Evolutionary conservation across 306 rosid genomes (phyloP).

Genomic region (Quercus ilex): DNA sequence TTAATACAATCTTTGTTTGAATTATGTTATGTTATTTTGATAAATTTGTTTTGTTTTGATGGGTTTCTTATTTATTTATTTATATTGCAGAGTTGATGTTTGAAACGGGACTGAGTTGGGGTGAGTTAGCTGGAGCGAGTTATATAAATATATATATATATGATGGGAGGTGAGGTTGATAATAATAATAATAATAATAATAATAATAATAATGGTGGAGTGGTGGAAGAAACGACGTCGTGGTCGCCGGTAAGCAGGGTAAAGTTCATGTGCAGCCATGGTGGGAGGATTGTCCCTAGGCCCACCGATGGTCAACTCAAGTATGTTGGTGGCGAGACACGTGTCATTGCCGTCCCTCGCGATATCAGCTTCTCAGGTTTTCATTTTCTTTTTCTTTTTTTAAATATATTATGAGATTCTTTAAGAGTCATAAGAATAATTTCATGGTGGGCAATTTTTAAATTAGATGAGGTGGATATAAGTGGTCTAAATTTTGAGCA

Average conservation of each 20-base stretch:
- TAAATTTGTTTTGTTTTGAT: no score
- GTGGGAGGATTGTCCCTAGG: conserved; percentile 77
- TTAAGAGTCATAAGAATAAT: no score
- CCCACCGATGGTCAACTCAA: conserved; percentile 66
- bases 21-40: not conserved
- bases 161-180: conserved; percentile 30
- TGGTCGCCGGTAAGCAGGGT: conserved; percentile 49
- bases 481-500: no score
- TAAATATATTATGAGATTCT: no score
- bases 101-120: no score
- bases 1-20: not conserved
- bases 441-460: no score
- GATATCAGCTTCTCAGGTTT: conserved; percentile 57
- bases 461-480: no score
- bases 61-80: not conserved
- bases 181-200: not conserved
- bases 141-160: no score
- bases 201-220: not conserved
- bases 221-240: conserved; percentile 9
- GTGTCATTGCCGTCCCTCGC: conserved; percentile 57
- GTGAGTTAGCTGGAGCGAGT: no score
- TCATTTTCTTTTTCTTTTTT: no score
- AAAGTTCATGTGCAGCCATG: conserved; percentile 80
- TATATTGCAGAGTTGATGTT: not conserved
- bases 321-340: conserved; percentile 90